Conservation (phyloP, 2,329 filamentous ascomycete genomes). For the Paracoccidioides lutzii region DNA sequence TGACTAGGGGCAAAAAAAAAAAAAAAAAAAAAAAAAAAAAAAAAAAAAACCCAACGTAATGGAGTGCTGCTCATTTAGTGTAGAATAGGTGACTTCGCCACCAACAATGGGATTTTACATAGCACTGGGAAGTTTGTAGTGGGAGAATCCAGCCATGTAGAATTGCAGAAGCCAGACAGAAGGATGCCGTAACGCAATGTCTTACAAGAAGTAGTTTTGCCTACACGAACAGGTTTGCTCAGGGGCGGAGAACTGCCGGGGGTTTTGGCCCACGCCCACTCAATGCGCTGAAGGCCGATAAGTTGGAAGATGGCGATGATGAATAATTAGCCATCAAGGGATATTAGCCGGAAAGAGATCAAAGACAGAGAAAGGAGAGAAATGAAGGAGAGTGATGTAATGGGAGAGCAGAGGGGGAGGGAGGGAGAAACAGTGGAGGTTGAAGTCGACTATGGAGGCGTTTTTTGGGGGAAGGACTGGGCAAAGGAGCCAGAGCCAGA, state of each 20-base stretch:
- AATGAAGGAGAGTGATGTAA: neutral
- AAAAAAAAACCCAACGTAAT: neutral
- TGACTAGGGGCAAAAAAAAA: neutral
- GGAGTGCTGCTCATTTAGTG: too few relatives aligned
- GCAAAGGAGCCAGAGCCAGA: neutral
- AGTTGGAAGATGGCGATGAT: neutral
- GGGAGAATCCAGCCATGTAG: too few relatives aligned
- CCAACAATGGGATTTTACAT: too few relatives aligned
- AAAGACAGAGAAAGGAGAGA: neutral
- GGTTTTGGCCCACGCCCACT: neutral
- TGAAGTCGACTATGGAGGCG: too few relatives aligned
- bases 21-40: neutral
- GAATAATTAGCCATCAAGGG: slow-evolving; percentile 2
- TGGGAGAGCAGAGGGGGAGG: neutral
- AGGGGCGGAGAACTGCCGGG: neutral
- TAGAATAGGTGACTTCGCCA: too few relatives aligned
- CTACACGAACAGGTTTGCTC: neutral
- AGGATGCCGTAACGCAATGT: neutral
- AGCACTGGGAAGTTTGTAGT: too few relatives aligned
- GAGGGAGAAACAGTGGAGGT: neutral
- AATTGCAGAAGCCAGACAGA: neutral
- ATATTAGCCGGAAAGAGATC: neutral
- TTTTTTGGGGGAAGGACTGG: neutral
- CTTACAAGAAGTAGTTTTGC: neutral
- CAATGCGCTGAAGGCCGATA: slow-evolving; percentile 2